These are phyloP conservation scores for Malassezia obtusa DNA, from an alignment of 1,284 basidiomycete genomes.

Conservation along the genomic window DNA sequence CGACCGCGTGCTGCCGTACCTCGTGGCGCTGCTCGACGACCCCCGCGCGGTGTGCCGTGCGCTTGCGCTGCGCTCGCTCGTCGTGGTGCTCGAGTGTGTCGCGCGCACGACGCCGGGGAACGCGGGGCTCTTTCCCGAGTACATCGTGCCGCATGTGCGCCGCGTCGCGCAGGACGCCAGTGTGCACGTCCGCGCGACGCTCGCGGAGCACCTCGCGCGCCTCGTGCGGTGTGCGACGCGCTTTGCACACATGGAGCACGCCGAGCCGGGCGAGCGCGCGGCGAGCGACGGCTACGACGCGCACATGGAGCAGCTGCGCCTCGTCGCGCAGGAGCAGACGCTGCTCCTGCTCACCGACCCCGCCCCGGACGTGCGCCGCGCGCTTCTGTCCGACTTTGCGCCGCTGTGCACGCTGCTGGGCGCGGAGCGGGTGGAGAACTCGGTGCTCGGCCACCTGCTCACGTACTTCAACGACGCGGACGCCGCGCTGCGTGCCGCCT, in stretches of 20 bases:
- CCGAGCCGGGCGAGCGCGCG: slow-evolving; percentile 57
- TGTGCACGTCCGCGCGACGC: slow-evolving; percentile 75
- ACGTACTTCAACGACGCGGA: slow-evolving; percentile 91
- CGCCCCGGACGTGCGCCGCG: slow-evolving; percentile 54
- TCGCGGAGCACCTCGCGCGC: slow-evolving; percentile 74
- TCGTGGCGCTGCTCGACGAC: slow-evolving; percentile 78
- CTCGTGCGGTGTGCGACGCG: slow-evolving; percentile 72
- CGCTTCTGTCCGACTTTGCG: slow-evolving; percentile 64
- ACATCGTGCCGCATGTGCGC: slow-evolving; percentile 80
- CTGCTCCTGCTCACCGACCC: slow-evolving; percentile 58
- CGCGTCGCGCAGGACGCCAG: slow-evolving; percentile 73
- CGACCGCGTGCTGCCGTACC: slow-evolving; percentile 83
- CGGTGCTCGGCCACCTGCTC: slow-evolving; percentile 91
- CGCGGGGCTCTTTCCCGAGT: slow-evolving; percentile 76
- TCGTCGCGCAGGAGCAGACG: slow-evolving; percentile 76
- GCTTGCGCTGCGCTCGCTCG: slow-evolving; percentile 30
- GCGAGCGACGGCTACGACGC: slow-evolving; percentile 53
- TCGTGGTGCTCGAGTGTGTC: slow-evolving; percentile 68
- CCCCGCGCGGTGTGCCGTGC: slow-evolving; percentile 69
- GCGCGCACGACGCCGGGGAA: slow-evolving; percentile 86
- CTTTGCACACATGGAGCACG: slow-evolving; percentile 80
- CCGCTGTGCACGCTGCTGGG: slow-evolving; percentile 87
- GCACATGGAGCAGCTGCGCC: slow-evolving; percentile 68
- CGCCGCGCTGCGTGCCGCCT: slow-evolving; percentile 78
- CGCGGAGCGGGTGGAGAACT: slow-evolving; percentile 81